Percentiles rank a stretch among this genome's conserved stretches.
phyloP scores from a whole-genome alignment of 192 early-diverging fungal species.

The Backusella liffmaniae region DNA sequence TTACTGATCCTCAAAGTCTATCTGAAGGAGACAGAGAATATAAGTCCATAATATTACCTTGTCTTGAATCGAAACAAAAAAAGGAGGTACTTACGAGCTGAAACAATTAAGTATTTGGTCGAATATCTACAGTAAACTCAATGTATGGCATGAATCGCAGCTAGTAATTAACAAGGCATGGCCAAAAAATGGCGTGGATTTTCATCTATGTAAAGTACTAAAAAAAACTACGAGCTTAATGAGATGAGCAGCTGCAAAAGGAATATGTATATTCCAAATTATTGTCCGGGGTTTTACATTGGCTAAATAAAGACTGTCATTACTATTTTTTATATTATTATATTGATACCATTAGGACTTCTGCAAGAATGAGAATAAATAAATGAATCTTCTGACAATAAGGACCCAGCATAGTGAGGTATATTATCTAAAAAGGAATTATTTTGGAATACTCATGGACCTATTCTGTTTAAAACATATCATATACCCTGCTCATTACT shows the following conservation, averaged over 20 bases:
- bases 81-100: not conserved
- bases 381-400: not conserved
- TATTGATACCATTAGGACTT: not conserved
- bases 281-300: not conserved
- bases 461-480: not conserved
- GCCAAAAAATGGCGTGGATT: not conserved
- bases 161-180: not conserved
- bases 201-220: not conserved
- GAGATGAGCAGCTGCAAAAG: not conserved
- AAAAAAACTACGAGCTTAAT: not conserved
- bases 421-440: not conserved
- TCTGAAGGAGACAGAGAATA: not conserved
- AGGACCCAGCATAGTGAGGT: not conserved
- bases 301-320: not conserved
- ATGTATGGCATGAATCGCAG: not conserved
- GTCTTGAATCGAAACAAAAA: not conserved
- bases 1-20: not conserved
- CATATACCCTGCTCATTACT: not conserved
- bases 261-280: not conserved
- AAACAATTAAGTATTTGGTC: not conserved
- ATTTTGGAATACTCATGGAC: not conserved
- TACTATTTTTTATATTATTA: not conserved
- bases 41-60: not conserved
- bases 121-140: not conserved
- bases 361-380: not conserved